These are phyloP conservation scores for Aspergillus brunneoviolaceus DNA, from an alignment of 2,329 filamentous ascomycete genomes.

Conservation along the genomic window DNA sequence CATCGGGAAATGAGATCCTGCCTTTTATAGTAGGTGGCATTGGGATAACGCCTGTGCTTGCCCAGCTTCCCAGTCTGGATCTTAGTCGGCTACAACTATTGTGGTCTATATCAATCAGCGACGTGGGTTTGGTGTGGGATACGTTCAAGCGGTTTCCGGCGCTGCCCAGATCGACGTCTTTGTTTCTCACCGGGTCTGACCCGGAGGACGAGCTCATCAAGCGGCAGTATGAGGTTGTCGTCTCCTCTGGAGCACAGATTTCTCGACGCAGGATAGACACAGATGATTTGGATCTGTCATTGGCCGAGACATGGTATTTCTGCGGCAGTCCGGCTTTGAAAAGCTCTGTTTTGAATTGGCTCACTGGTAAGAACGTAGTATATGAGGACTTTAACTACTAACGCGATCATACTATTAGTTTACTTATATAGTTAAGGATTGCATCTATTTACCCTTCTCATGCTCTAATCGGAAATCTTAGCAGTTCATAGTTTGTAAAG, in stretches of 20 bases:
- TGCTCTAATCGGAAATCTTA: background rate
- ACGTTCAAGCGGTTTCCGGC: conserved; percentile 54
- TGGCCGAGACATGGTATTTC: conserved; percentile 56
- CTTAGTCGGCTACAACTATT: conserved; percentile 55
- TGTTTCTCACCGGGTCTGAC: conserved; percentile 64
- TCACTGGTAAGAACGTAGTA: conserved; percentile 54
- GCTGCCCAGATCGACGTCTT: conserved; percentile 52
- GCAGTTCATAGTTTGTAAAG: background rate
- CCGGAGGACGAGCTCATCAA: conserved; percentile 34
- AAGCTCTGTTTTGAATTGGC: conserved; percentile 53
- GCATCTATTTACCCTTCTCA: no score
- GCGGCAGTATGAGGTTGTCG: conserved; percentile 44
- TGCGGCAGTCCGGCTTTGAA: conserved; percentile 57
- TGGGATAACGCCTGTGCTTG: conserved; percentile 78
- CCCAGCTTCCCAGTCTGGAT: conserved; percentile 59
- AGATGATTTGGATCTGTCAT: conserved; percentile 45
- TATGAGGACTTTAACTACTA: conserved; percentile 62
- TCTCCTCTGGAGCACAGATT: conserved; percentile 33
- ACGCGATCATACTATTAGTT: background rate
- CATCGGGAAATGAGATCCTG: conserved; percentile 38
- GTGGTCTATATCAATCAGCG: conserved; percentile 65
- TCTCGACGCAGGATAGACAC: conserved; percentile 49
- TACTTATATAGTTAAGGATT: no score
- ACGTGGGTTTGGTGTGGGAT: conserved; percentile 63
- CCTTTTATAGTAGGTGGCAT: conserved; percentile 76